phyloP scores from a whole-genome alignment of 306 rosid species.

The Psophocarpus tetragonolobus region DNA sequence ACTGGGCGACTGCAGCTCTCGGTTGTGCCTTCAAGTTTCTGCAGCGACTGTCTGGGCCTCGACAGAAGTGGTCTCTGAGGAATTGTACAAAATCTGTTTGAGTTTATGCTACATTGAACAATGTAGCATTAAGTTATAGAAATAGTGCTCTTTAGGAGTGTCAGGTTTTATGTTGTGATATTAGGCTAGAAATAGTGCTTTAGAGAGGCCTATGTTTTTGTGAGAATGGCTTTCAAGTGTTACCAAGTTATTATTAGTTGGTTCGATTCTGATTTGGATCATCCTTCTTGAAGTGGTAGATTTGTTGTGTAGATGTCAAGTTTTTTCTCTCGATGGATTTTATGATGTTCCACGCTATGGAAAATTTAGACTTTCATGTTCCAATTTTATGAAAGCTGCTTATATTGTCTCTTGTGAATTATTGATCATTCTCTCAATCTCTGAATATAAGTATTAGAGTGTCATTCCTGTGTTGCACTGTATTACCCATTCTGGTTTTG shows the following conservation, averaged over 20 bases:
- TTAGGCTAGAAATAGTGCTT: slow-evolving; percentile 12
- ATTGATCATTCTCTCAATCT: neutral
- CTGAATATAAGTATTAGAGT: neutral
- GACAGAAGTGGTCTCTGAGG: slow-evolving; percentile 42
- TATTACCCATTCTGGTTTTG: neutral
- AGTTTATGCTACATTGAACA: slow-evolving; percentile 27
- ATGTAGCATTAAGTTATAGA: slow-evolving; percentile 29
- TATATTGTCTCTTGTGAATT: neutral
- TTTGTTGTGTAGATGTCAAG: neutral
- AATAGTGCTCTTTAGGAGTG: slow-evolving; percentile 12
- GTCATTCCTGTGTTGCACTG: neutral
- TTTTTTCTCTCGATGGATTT: neutral
- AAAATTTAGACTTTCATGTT: neutral
- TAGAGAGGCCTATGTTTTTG: slow-evolving; percentile 35
- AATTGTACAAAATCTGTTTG: slow-evolving; percentile 40
- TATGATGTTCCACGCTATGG: neutral
- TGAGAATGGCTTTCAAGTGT: slow-evolving; percentile 32
- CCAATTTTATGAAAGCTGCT: neutral
- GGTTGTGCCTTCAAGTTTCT: slow-evolving; percentile 83
- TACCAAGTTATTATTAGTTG: neutral
- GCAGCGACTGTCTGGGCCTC: slow-evolving; percentile 64
- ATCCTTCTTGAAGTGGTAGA: neutral
- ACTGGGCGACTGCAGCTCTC: slow-evolving; percentile 77
- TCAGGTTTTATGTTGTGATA: slow-evolving; percentile 6
- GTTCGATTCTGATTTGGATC: neutral